Evolutionary conservation across 2,329 filamentous ascomycete species (phyloP).

Genomic region (Didymella sp.): DNA sequence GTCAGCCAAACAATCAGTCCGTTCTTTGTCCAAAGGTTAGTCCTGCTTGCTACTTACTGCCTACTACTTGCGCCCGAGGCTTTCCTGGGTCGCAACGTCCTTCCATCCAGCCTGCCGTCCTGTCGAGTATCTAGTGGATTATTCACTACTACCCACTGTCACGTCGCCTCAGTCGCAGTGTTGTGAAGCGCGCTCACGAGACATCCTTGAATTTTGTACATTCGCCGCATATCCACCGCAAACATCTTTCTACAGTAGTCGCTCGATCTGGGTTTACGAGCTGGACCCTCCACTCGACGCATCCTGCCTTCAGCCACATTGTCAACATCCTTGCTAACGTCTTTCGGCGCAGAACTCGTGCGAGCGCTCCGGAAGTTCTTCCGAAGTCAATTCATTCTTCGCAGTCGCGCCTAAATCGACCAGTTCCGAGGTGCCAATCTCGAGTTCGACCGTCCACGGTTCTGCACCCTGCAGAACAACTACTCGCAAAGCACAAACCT

Average conservation of each 20-base stretch:
- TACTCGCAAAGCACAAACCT: conserved; percentile 2
- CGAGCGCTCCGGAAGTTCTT: conserved; percentile 17
- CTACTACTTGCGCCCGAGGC: conserved; percentile 25
- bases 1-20: conserved; percentile 19
- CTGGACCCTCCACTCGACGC: not conserved
- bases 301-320: conserved; percentile 2
- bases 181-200: conserved; percentile 5
- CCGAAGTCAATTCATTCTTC: conserved; percentile 19
- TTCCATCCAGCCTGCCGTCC: conserved; percentile 11
- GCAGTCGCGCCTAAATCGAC: conserved; percentile 11
- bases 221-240: conserved; percentile 10
- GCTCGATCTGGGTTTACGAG: conserved; percentile 2
- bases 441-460: conserved; percentile 4
- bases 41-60: conserved; percentile 26
- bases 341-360: conserved; percentile 22
- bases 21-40: conserved; percentile 36
- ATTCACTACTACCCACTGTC: conserved; percentile 9
- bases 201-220: conserved; percentile 1
- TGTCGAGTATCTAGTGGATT: conserved; percentile 1
- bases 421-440: conserved; percentile 13
- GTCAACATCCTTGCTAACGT: conserved; percentile 25
- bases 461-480: conserved; percentile 18
- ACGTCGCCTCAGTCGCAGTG: not conserved
- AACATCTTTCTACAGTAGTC: conserved; percentile 3
- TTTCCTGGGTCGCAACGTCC: conserved; percentile 18